Percentiles rank a stretch among this genome's conserved stretches.
phyloP scores from a whole-genome alignment of 805 yeast genomes.

The Candida sonorensis region DNA sequence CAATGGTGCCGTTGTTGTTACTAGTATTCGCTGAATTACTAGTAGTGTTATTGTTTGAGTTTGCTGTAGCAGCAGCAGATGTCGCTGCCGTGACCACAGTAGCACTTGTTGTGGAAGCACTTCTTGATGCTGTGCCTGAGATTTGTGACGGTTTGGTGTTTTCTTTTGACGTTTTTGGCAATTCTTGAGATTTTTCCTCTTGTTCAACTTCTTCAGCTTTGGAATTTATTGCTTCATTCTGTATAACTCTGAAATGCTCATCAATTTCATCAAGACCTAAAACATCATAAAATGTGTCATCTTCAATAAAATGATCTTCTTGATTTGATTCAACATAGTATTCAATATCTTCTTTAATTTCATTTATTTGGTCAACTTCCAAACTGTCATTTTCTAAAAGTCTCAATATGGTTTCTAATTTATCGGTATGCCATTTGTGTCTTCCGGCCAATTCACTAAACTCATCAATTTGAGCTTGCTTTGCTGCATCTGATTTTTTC shows the following conservation, averaged over 20 bases:
- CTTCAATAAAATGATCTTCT: conserved; percentile 89
- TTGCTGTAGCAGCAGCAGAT: conserved; percentile 9
- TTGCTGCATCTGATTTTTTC: conserved; percentile 47
- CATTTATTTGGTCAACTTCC: conserved; percentile 70
- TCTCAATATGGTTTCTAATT: conserved; percentile 71
- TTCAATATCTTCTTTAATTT: conserved; percentile 79
- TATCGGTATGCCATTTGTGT: conserved; percentile 70
- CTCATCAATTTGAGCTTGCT: conserved; percentile 55
- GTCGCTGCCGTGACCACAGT: conserved; percentile 1
- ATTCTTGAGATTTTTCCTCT: too few relatives aligned
- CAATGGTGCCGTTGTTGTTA: too few relatives aligned
- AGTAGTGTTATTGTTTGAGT: conserved; percentile 5
- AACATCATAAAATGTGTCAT: conserved; percentile 86
- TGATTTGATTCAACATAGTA: conserved; percentile 92
- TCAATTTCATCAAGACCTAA: conserved; percentile 57
- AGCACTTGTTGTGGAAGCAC: not conserved
- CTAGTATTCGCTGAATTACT: too few relatives aligned
- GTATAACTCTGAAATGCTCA: conserved; percentile 22
- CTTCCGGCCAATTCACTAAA: conserved; percentile 59
- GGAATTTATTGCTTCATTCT: conserved; percentile 10
- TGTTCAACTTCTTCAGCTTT: conserved; percentile 3
- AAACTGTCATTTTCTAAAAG: conserved; percentile 74
- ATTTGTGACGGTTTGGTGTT: not conserved
- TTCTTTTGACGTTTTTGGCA: too few relatives aligned
- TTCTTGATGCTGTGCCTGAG: conserved; percentile 1